phyloP scores from a whole-genome alignment of 106 monocot species.

The Xerophyta viscosa region DNA sequence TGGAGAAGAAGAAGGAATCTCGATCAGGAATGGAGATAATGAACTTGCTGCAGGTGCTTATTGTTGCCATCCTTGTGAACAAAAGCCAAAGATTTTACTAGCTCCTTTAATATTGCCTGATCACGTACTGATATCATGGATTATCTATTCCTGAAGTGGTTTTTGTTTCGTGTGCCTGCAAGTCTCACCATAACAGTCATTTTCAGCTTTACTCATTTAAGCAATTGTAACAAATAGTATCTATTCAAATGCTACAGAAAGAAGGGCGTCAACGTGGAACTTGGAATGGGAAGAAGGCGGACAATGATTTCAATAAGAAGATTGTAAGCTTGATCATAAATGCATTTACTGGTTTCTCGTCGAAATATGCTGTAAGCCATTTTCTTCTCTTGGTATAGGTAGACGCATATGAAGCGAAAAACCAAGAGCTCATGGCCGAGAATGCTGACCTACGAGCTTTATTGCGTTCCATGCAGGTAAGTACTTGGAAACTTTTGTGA shows the following conservation, averaged over 20 bases:
- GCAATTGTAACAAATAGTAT: not conserved
- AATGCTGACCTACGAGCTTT: constrained; percentile 83
- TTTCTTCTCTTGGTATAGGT: constrained; percentile 31
- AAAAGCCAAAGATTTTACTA: too few species aligned
- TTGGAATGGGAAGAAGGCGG: constrained; percentile 99
- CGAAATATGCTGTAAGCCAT: not conserved
- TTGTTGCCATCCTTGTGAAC: not conserved
- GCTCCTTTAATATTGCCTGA: too few species aligned
- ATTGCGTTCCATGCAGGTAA: constrained; percentile 92
- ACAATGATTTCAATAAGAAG: constrained; percentile 92
- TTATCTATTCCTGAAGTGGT: too few species aligned
- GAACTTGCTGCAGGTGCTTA: constrained; percentile 90
- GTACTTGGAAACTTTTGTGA: not conserved
- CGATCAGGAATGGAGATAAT: constrained; percentile 97
- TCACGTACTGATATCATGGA: too few species aligned
- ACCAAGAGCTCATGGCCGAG: constrained; percentile 94
- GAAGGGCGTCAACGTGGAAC: constrained; percentile 98
- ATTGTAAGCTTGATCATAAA: constrained; percentile 50
- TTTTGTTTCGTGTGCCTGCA: too few species aligned
- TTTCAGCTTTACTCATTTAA: not conserved
- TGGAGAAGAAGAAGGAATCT: constrained; percentile 99
- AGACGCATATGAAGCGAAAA: constrained; percentile 96
- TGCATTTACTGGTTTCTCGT: not conserved
- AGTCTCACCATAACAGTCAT: too few species aligned
- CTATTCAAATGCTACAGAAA: constrained; percentile 50